These are phyloP conservation scores for Phaeotremella skinneri DNA, from an alignment of 768 basidiomycete species.

Conservation along the genomic window DNA sequence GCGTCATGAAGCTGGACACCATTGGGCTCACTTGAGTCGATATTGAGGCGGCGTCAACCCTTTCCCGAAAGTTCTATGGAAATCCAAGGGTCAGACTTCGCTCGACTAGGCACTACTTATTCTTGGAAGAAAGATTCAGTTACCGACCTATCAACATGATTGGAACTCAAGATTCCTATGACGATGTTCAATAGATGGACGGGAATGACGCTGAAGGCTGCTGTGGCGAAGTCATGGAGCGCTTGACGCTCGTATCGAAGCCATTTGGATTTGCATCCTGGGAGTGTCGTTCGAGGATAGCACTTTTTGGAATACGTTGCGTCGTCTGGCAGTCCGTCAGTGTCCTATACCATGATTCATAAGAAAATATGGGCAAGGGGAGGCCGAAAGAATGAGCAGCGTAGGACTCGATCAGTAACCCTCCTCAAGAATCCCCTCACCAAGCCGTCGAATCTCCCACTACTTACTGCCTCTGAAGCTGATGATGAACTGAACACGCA, in stretches of 20 bases:
- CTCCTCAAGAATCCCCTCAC: too few relatives aligned
- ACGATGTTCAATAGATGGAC: conserved; percentile 64
- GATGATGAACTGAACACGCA: too few relatives aligned
- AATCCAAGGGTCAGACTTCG: too few relatives aligned
- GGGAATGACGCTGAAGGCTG: conserved; percentile 61
- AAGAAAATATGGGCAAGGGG: too few relatives aligned
- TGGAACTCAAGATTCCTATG: conserved; percentile 64
- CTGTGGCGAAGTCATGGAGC: conserved; percentile 57
- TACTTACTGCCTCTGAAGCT: too few relatives aligned
- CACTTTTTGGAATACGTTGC: conserved; percentile 62
- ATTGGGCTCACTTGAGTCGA: conserved; percentile 54
- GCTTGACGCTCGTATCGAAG: conserved; percentile 58
- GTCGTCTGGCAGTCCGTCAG: conserved; percentile 53
- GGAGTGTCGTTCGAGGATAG: conserved; percentile 62
- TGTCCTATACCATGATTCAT: too few relatives aligned
- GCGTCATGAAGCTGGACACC: background rate
- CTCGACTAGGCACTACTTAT: too few relatives aligned
- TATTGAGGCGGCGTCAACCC: conserved; percentile 64
- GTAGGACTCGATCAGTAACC: too few relatives aligned
- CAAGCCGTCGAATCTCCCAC: too few relatives aligned
- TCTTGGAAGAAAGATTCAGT: conserved; percentile 5
- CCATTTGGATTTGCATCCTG: conserved; percentile 67
- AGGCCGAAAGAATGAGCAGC: too few relatives aligned
- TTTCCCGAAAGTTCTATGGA: conserved; percentile 61
- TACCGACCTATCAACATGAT: conserved; percentile 60